Base-by-base conservation (phyloP, 2,329 filamentous ascomycete genomes). In the Fusarium setosum region DNA sequence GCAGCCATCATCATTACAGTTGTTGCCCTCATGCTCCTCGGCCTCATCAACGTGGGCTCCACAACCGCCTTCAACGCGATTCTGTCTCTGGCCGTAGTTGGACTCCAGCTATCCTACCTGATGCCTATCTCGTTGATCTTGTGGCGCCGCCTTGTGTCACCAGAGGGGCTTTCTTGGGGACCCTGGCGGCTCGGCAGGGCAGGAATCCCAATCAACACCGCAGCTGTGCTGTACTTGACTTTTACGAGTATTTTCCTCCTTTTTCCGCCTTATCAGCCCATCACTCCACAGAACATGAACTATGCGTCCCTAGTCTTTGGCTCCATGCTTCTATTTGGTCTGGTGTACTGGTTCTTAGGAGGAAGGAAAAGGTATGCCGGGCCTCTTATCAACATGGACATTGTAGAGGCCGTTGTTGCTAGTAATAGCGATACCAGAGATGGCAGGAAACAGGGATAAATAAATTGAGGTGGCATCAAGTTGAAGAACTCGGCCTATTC, bases 11-110 rank as follows among this genome's bases (percentile, higher is more conserved):
- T 59, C 0, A 21, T 51, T 0, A 56, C 57, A 1, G 63, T 51
- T 1, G 42, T 59, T 5, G 11, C 68, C 1, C 38, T 68, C 10
- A 64, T 68, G 40, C 32, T 70, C 2, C 37, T 70, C 1, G 62
- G 67, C 6, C 67, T 70, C 4, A 65, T 70, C 53, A 70, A 70
- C 17, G 68, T 70, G 4, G 67, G 65, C 4, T 70, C 67, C 1
- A 68, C 67, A 1, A 70, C 67, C 1, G 67, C 67, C 3, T 66
- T 70, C 45, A 70, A 68, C 17, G 67, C 67, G 1, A 54, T 70
- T 2, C 48, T 70, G 1, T 69, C 66, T 1, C 40, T 70, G 2
- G 56, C 67, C 2, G 56, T 68, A 0, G 59, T 70, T 1, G 52
- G 63, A 6, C 24, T 70, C 2, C 51, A 68, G 21, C 31, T 59